Percentiles rank a stretch among this genome's conserved stretches.
These are phyloP conservation scores for Auriscalpium microsporum DNA, from an alignment of 768 basidiomycete genomes.

Conservation along the genomic window DNA sequence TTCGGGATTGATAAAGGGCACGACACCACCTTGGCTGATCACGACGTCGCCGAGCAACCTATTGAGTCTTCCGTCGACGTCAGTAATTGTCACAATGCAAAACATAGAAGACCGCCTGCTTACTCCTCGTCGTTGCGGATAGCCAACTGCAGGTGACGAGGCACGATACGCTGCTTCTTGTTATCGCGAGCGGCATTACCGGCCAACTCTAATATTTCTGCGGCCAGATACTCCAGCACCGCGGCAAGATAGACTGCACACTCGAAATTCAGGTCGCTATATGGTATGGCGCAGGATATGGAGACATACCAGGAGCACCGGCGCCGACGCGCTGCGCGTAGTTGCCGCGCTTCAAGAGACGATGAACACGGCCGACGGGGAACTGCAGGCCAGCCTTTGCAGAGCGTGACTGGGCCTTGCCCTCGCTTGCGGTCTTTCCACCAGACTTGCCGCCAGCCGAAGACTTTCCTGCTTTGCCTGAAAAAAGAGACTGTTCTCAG, in stretches of 20 bases:
- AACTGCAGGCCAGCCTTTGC: conserved; percentile 75
- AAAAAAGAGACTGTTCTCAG: too few relatives aligned
- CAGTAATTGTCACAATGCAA: too few relatives aligned
- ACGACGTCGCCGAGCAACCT: conserved; percentile 73
- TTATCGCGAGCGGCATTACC: conserved; percentile 79
- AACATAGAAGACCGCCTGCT: conserved; percentile 20
- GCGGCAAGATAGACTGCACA: conserved; percentile 78
- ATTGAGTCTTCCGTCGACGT: conserved; percentile 41
- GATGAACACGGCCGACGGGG: conserved; percentile 91
- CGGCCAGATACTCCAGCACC: conserved; percentile 86
- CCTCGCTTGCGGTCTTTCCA: conserved; percentile 41
- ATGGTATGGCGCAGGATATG: background rate
- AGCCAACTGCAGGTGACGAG: conserved; percentile 86
- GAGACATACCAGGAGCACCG: conserved; percentile 65
- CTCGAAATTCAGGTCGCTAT: background rate
- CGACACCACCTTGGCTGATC: conserved; percentile 93
- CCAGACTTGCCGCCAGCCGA: conserved; percentile 38
- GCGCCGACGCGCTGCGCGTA: conserved; percentile 83
- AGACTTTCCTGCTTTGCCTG: conserved; percentile 37
- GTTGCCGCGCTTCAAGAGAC: conserved; percentile 79
- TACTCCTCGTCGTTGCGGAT: conserved; percentile 91
- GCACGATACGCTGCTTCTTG: conserved; percentile 92
- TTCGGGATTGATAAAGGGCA: conserved; percentile 70
- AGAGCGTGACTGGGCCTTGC: conserved; percentile 61
- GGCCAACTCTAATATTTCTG: conserved; percentile 89